These are phyloP conservation scores for Castanopsis chinensis DNA, from an alignment of 306 rosid genomes.

Conservation along the genomic window DNA sequence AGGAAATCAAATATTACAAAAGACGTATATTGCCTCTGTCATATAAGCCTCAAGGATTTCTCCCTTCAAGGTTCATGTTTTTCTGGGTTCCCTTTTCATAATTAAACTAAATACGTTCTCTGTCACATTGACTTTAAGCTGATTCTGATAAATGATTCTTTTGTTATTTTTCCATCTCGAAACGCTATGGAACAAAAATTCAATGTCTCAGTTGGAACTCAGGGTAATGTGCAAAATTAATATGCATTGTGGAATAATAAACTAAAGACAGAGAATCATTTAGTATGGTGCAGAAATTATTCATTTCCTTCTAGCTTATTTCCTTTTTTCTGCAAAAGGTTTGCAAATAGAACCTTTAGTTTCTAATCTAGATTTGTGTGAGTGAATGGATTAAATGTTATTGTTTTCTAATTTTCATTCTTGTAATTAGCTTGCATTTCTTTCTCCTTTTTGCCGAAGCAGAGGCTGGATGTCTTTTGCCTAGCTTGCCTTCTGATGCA, in stretches of 20 bases:
- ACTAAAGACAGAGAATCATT: background rate
- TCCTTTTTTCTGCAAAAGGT: background rate
- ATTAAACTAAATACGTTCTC: slow-evolving; percentile 5
- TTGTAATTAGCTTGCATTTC: slow-evolving; percentile 16
- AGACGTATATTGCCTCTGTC: slow-evolving; percentile 79
- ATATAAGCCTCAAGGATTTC: slow-evolving; percentile 84
- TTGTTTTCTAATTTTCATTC: background rate
- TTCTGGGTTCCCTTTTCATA: slow-evolving; percentile 17
- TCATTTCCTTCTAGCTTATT: background rate
- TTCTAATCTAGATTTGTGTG: background rate
- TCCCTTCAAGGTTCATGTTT: slow-evolving; percentile 84
- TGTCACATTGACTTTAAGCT: slow-evolving; percentile 14
- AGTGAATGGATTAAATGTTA: background rate
- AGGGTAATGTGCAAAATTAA: slow-evolving; percentile 53
- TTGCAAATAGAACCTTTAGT: background rate
- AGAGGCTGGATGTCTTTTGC: slow-evolving; percentile 90
- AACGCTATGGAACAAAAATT: slow-evolving; percentile 36
- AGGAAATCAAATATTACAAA: slow-evolving; percentile 52
- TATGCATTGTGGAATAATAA: background rate
- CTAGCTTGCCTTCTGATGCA: slow-evolving; percentile 94
- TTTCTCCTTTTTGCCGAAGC: slow-evolving; percentile 30
- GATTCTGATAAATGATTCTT: slow-evolving; percentile 33
- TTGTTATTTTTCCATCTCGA: slow-evolving; percentile 23
- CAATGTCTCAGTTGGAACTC: slow-evolving; percentile 70
- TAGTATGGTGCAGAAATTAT: background rate